Evolutionary conservation across 2,329 filamentous ascomycete species (phyloP), one percentile per base, ranked within the genome.

Genomic region (Ceratocystiopsis minuta): DNA sequence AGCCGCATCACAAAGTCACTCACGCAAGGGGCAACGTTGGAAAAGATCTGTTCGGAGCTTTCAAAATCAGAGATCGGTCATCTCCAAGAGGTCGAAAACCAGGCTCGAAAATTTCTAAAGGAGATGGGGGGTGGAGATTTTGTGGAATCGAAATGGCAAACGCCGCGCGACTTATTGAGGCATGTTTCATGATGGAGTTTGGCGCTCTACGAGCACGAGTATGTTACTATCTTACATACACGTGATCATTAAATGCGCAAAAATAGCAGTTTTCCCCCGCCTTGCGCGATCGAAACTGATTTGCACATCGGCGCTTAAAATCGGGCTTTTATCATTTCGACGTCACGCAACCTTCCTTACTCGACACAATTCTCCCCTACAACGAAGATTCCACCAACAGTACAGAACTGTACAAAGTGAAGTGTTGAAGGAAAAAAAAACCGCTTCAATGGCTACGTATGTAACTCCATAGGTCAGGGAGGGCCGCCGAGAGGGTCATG

Each of bases 1-100:
- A 78, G 85, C 48, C 70, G 78, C 9, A 67, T 98, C 33, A 73
- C 80, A 17, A 57, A 73, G 7, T 62, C 90, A 15, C 65, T 80
- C 32, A 72, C 74, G 15, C 72, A 68, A 40, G 82, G 85, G 7
- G 80, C 88, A 53, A 82, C 93, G 55, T 63, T 96, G 2, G 71
- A 79, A 6, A 68, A 74, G 28, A 72, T 76, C 16, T 94, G 82
- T 57, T 73, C 80, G 5, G 68, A 66, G 37, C 62, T 92, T 48
- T 75, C 76, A 0, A 60, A 64, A 0, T 62, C 64, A 4, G 84
- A 94, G 52, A 66, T 67, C 41, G 57, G 60, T n/a, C 70, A 72
- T 34, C 63, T 95, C n/a, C 67, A 76, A 50, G 62, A 71, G 48
- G 84, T 86, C 18, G 75, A 81, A 52, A 52, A 47, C 12, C 61